A percentile compares a stretch with the other conserved stretches of the same genome.
These are phyloP conservation scores for Wickerhamiella brachini DNA, from an alignment of 805 yeast genomes.

Conservation along the genomic window DNA sequence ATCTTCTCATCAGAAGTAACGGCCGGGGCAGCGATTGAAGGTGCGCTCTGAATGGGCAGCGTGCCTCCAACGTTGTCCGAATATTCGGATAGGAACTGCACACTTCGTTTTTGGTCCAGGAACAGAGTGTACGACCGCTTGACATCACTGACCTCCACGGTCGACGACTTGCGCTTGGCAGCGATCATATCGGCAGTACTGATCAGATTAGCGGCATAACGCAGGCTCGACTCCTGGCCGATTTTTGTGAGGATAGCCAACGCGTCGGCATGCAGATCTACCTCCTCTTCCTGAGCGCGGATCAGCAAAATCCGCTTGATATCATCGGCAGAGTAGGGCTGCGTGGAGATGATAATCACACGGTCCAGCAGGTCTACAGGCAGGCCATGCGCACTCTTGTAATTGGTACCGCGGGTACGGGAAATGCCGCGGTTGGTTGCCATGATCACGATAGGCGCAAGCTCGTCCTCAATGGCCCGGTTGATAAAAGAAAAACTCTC, in stretches of 20 bases:
- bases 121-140: slow-evolving; percentile 79
- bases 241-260: slow-evolving; percentile 77
- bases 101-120: slow-evolving; percentile 80
- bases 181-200: slow-evolving; percentile 84
- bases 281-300: slow-evolving; percentile 90
- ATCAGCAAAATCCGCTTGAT: slow-evolving; percentile 74
- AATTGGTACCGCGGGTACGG: slow-evolving; percentile 85
- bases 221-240: slow-evolving; percentile 76
- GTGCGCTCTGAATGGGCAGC: not conserved
- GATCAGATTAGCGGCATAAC: slow-evolving; percentile 85
- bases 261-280: slow-evolving; percentile 69
- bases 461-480: slow-evolving; percentile 91
- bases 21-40: not conserved
- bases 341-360: slow-evolving; percentile 80
- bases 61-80: not conserved
- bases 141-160: slow-evolving; percentile 67
- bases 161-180: slow-evolving; percentile 55
- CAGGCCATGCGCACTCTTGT: slow-evolving; percentile 94
- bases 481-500: slow-evolving; percentile 92
- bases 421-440: slow-evolving; percentile 95
- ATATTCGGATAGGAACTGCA: slow-evolving; percentile 42
- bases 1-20: not conserved
- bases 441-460: slow-evolving; percentile 94
- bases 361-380: slow-evolving; percentile 92
- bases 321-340: slow-evolving; percentile 65